A percentile compares a stretch with the other conserved stretches of the same genome.
Conservation (phyloP, 495 filamentous ascomycete species). For the Talaromyces stipitatus region DNA sequence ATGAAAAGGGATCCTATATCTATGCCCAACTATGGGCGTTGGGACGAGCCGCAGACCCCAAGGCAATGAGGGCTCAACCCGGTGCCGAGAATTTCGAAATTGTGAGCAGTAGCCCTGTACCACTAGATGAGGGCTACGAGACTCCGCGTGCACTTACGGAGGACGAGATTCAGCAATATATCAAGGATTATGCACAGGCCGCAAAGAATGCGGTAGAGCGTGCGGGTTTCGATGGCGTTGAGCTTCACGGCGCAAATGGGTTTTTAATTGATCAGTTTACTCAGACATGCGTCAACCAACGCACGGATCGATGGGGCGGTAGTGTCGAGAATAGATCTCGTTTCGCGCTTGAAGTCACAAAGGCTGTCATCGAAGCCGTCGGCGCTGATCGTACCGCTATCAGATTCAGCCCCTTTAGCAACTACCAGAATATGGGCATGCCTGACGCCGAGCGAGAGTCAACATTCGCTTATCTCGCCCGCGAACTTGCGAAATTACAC, state of each 20-base stretch:
- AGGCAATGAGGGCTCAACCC: no score
- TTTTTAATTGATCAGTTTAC: constrained; percentile 70
- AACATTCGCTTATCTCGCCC: constrained; percentile 56
- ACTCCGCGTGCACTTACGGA: constrained; percentile 42
- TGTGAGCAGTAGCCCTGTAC: constrained; percentile 40
- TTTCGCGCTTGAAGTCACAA: constrained; percentile 54
- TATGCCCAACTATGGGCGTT: constrained; percentile 61
- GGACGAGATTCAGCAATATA: constrained; percentile 49
- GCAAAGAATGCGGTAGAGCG: constrained; percentile 55
- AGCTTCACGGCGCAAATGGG: constrained; percentile 68
- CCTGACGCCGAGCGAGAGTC: constrained; percentile 47
- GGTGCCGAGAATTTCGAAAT: no score
- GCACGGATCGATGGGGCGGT: constrained; percentile 65
- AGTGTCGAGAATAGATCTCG: constrained; percentile 61
- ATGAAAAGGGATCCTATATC: constrained; percentile 54
- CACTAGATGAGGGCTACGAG: constrained; percentile 25
- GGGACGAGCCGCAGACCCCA: constrained; percentile 49
- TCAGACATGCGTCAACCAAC: constrained; percentile 53
- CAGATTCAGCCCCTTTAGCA: constrained; percentile 55
- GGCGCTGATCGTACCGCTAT: constrained; percentile 56
- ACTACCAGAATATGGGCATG: constrained; percentile 66
- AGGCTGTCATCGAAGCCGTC: constrained; percentile 55
- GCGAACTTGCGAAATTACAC: no score
- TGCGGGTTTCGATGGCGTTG: constrained; percentile 72
- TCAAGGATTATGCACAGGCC: constrained; percentile 51